Evolutionary conservation across 2,329 filamentous ascomycete species (phyloP).

Genomic region (Zasmidium angulare): DNA sequence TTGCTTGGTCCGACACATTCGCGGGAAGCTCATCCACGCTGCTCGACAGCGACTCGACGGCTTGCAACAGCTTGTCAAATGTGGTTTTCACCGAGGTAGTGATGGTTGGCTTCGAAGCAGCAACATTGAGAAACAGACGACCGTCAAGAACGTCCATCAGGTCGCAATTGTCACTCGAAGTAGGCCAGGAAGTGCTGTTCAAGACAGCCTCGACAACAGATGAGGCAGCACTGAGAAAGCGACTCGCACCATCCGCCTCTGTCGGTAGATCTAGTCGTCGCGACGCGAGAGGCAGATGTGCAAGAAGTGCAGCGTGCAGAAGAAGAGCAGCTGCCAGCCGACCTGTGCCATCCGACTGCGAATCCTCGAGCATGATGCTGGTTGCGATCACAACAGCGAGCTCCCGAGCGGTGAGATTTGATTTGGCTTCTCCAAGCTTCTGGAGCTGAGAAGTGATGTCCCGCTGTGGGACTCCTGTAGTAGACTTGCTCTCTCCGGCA

Average conservation of each 20-base stretch:
- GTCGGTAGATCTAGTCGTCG: slow-evolving; percentile 25
- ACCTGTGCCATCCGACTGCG: slow-evolving; percentile 4
- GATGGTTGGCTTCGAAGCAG: slow-evolving; percentile 9
- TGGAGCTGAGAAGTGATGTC: slow-evolving; percentile 18
- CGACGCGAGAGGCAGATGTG: slow-evolving; percentile 30
- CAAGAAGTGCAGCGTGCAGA: slow-evolving; percentile 32
- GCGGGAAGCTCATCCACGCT: not conserved
- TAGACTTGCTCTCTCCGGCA: not conserved
- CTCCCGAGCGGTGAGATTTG: slow-evolving; percentile 29
- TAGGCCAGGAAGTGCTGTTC: slow-evolving; percentile 23
- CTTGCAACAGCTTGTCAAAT: slow-evolving; percentile 25
- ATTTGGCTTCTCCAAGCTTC: slow-evolving; percentile 14
- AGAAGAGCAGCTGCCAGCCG: slow-evolving; percentile 27
- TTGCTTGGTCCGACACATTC: not conserved
- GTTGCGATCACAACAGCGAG: slow-evolving; percentile 27
- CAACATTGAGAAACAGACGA: slow-evolving; percentile 42
- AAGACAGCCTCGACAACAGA: slow-evolving; percentile 39
- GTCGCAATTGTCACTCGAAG: slow-evolving; percentile 43
- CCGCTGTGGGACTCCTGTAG: slow-evolving; percentile 6
- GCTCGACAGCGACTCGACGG: slow-evolving; percentile 19
- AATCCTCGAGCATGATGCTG: slow-evolving; percentile 17
- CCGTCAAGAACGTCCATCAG: slow-evolving; percentile 59
- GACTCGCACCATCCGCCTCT: slow-evolving; percentile 13
- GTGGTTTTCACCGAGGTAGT: slow-evolving; percentile 21
- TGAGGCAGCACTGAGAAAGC: slow-evolving; percentile 36